A percentile compares a stretch with the other conserved stretches of the same genome.
These are phyloP conservation scores for Phytophthora citrophthora DNA, from an alignment of 352 stramenopile species.

Conservation along the genomic window DNA sequence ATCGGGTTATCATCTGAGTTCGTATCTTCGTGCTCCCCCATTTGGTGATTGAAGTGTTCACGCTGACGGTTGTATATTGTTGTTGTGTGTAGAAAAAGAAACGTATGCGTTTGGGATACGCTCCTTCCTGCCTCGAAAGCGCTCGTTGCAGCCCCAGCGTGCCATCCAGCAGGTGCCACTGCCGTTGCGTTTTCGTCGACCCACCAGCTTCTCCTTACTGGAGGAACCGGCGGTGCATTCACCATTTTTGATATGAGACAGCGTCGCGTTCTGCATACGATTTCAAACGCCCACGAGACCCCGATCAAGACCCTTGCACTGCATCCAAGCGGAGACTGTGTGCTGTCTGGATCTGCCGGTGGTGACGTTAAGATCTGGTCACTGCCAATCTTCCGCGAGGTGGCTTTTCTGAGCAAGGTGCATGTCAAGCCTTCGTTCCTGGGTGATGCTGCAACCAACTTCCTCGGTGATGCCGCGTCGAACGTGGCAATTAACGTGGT, in stretches of 20 bases:
- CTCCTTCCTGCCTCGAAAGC: conserved; percentile 77
- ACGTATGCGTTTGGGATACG: conserved; percentile 86
- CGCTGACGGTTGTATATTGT: conserved; percentile 9
- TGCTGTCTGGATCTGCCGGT: conserved; percentile 83
- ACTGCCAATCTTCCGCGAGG: conserved; percentile 83
- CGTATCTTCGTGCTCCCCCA: conserved; percentile 7
- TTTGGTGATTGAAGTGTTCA: background rate
- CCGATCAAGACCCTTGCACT: conserved; percentile 83
- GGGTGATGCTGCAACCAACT: conserved; percentile 74
- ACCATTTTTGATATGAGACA: conserved; percentile 89
- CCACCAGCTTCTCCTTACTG: conserved; percentile 86
- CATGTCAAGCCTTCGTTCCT: conserved; percentile 85
- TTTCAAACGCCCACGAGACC: conserved; percentile 86
- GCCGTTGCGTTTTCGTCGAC: conserved; percentile 79
- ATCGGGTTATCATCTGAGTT: conserved; percentile 80
- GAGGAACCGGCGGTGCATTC: conserved; percentile 76
- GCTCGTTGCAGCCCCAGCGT: conserved; percentile 69
- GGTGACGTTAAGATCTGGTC: conserved; percentile 91
- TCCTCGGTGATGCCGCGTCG: conserved; percentile 80
- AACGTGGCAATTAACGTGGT: conserved; percentile 90
- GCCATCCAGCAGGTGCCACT: conserved; percentile 77
- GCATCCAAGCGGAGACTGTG: conserved; percentile 79
- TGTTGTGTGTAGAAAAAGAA: conserved; percentile 64
- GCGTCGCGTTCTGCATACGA: conserved; percentile 84
- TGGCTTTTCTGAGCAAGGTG: conserved; percentile 75